phyloP scores from a whole-genome alignment of 2,329 filamentous ascomycete species.

The Ophiostoma populinum region DNA sequence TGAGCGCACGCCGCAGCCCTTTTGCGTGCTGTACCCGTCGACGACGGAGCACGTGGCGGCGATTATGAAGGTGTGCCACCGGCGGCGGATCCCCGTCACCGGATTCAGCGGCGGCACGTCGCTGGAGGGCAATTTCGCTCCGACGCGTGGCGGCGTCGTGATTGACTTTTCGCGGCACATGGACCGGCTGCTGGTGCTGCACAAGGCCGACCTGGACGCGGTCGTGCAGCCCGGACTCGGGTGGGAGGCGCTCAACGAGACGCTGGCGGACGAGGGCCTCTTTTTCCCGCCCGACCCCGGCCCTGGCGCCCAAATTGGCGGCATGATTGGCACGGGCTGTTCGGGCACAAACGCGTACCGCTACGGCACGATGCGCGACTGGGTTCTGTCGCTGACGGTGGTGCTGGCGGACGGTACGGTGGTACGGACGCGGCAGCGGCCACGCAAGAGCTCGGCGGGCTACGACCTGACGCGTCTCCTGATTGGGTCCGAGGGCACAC shows the following conservation, averaged over 20 bases:
- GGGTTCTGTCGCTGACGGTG: conserved; percentile 74
- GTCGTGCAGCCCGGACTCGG: conserved; percentile 67
- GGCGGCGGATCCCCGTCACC: conserved; percentile 65
- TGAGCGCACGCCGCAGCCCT: conserved; percentile 32
- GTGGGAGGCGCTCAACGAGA: conserved; percentile 74
- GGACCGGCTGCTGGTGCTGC: conserved; percentile 61
- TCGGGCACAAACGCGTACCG: conserved; percentile 79
- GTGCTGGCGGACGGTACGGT: conserved; percentile 81
- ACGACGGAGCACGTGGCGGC: conserved; percentile 70
- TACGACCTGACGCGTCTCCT: conserved; percentile 85
- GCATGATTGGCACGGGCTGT: conserved; percentile 61
- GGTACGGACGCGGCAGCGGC: conserved; percentile 75
- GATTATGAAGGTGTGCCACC: conserved; percentile 79
- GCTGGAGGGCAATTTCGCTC: conserved; percentile 74
- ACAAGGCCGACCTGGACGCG: conserved; percentile 62
- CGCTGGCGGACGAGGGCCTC: conserved; percentile 52
- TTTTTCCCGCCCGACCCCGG: conserved; percentile 91
- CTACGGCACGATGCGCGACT: conserved; percentile 90
- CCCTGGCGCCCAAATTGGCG: conserved; percentile 81
- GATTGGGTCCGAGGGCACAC: conserved; percentile 79
- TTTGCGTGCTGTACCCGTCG: conserved; percentile 59
- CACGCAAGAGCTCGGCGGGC: conserved; percentile 76
- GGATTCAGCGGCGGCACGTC: conserved; percentile 79
- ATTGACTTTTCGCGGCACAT: conserved; percentile 71
- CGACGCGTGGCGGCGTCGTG: conserved; percentile 62